phyloP scores from a whole-genome alignment of 2,329 filamentous ascomycete genomes.

The Colletotrichum eleusines region DNA sequence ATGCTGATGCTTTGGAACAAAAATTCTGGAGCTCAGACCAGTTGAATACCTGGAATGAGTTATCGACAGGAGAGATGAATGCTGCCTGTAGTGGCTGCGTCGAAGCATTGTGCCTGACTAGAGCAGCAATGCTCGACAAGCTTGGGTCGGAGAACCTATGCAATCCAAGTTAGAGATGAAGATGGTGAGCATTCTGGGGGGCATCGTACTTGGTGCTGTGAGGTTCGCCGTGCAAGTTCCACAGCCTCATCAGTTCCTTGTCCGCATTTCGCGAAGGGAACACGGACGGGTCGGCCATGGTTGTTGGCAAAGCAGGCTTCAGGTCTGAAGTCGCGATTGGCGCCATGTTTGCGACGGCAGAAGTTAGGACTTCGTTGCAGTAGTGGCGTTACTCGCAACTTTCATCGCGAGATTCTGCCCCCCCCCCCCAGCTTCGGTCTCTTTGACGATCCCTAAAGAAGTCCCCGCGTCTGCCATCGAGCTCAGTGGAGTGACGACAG shows the following conservation, averaged over 20 bases:
- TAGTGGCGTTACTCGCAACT: neutral
- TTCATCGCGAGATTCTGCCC: neutral
- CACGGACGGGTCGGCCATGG: constrained; percentile 6
- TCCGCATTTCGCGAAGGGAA: constrained; percentile 23
- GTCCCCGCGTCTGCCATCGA: neutral
- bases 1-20: neutral
- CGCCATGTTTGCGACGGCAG: constrained; percentile 12
- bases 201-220: constrained; percentile 17
- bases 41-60: constrained; percentile 12
- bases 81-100: constrained; percentile 19
- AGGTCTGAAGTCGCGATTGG: constrained; percentile 26
- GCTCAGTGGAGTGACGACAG: neutral
- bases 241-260: constrained; percentile 9
- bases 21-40: constrained; percentile 3
- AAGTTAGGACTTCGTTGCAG: neutral
- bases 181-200: neutral
- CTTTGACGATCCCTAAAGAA: neutral
- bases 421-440: neutral
- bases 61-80: constrained; percentile 18
- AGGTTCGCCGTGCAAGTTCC: constrained; percentile 27
- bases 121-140: constrained; percentile 18
- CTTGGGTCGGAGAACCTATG: constrained; percentile 19
- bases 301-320: neutral
- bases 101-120: constrained; percentile 25
- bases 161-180: neutral